These are phyloP conservation scores for Apiospora rasikravindrae DNA, from an alignment of 2,329 filamentous ascomycete species.

Conservation along the genomic window DNA sequence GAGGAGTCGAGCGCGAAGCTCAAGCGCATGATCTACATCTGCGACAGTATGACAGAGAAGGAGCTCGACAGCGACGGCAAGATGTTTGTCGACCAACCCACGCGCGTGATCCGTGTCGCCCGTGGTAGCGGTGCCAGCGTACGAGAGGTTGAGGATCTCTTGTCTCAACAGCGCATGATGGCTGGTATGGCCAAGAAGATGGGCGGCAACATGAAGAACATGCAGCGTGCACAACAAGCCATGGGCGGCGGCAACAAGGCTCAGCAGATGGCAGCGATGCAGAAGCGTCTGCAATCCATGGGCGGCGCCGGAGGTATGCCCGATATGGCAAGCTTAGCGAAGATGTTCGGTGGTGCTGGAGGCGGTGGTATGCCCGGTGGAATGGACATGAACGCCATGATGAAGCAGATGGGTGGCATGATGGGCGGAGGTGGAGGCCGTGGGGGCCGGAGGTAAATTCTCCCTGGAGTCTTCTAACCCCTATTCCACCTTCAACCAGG, in stretches of 20 bases:
- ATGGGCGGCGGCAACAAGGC: constrained; percentile 91
- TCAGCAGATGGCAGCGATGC: constrained; percentile 95
- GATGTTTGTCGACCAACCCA: constrained; percentile 89
- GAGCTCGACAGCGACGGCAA: constrained; percentile 96
- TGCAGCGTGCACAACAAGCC: constrained; percentile 89
- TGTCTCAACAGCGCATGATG: constrained; percentile 99
- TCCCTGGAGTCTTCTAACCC: neutral
- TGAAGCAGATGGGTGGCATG: constrained; percentile 48
- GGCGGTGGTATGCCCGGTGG: constrained; percentile 71
- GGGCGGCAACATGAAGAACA: constrained; percentile 96
- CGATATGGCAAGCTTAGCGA: constrained; percentile 86
- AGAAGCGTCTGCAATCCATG: constrained; percentile 93
- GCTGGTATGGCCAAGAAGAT: constrained; percentile 99
- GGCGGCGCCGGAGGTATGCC: constrained; percentile 81
- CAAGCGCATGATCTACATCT: constrained; percentile 98
- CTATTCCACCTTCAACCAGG: neutral
- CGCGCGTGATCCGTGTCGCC: constrained; percentile 89
- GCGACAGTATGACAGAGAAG: constrained; percentile 96
- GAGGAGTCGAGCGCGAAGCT: constrained; percentile 93
- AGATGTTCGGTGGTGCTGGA: constrained; percentile 81
- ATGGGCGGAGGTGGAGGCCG: constrained; percentile 45
- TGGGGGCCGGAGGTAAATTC: constrained; percentile 10
- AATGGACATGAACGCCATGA: constrained; percentile 66
- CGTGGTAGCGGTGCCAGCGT: constrained; percentile 90
- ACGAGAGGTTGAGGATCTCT: constrained; percentile 89